These are phyloP conservation scores for Pestalotiopsis sp. DNA, from an alignment of 2,329 filamentous ascomycete genomes.

Conservation along the genomic window DNA sequence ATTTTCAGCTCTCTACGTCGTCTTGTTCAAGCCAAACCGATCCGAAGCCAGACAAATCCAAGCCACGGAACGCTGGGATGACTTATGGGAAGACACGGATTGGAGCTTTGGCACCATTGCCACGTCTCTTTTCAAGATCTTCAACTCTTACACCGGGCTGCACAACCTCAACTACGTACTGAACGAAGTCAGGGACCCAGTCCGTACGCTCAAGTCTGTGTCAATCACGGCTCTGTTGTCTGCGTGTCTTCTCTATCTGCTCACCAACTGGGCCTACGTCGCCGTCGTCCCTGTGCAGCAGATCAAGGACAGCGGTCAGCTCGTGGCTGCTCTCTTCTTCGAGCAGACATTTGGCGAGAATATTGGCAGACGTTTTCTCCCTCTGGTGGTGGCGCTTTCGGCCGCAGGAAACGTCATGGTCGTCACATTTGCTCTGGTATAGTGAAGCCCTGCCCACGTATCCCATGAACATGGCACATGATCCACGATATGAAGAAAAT, in stretches of 20 bases:
- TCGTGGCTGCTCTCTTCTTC: conserved; percentile 71
- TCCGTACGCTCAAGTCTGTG: conserved; percentile 66
- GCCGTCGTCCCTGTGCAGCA: conserved; percentile 69
- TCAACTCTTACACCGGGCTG: conserved; percentile 70
- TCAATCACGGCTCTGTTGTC: conserved; percentile 62
- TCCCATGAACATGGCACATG: background rate
- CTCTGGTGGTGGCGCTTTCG: conserved; percentile 67
- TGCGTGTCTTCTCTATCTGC: conserved; percentile 65
- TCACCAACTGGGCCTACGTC: conserved; percentile 66
- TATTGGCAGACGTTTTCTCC: conserved; percentile 60
- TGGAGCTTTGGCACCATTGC: conserved; percentile 72
- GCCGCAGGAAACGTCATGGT: conserved; percentile 75
- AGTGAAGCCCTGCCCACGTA: conserved; percentile 23
- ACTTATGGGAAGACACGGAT: conserved; percentile 65
- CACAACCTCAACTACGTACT: conserved; percentile 72
- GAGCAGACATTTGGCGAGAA: conserved; percentile 62
- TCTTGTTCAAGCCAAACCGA: conserved; percentile 44
- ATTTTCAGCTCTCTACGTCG: conserved; percentile 60
- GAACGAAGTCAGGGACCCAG: conserved; percentile 71
- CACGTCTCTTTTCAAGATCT: conserved; percentile 68
- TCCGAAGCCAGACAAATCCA: conserved; percentile 17
- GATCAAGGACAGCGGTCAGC: conserved; percentile 66
- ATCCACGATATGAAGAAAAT: background rate
- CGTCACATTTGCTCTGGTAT: conserved; percentile 68
- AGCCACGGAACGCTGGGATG: conserved; percentile 44